Base-by-base conservation (phyloP, 1,139 yeast species). In the Geotrichum siamense region DNA sequence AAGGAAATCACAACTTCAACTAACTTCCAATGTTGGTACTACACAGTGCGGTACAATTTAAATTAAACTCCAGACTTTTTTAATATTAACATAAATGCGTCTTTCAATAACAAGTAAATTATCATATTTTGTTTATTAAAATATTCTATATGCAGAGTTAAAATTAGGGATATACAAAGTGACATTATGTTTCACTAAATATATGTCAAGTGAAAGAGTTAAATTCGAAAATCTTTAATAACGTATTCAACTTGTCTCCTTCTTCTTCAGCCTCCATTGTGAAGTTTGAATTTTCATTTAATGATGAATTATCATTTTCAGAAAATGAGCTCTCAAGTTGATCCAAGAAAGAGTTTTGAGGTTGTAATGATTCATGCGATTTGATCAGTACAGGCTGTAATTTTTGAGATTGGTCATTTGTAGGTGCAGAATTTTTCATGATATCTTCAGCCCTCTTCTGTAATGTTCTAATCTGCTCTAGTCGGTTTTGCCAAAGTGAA, bases 401-500 rank as follows among this genome's bases (percentile, higher is more conserved):
- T 20, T 20, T 20, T 33, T 33, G 37, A 5, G 19, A 15, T 15
- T 12, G 25, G 13, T 6, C 27, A 16, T 12, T 27, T 31, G 13
- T 15, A 10, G 29, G 22, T 23, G 34, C 36, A 30, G 3, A 27
- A 31, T 15, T 29, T 17, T 3, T 20, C 36, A 17, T 9, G 9
- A n/a, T 16, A 19, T 38, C 23, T 20, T 33, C 26, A 19, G 27
- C 27, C 4, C 37, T n/a, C 26, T 12, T 21, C 27, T 33, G 16
- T 10, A 33, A 26, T 4, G 37, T 21, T 21, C 6, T 58, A 38
- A 82, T 71, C 53, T 81, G 86, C 45, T 70, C 74, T 47, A 77
- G 72, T 48, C 94, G 65, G 52, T 75, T 77, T 15, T 76, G 69
- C 93, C 94, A 83, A 55, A 74, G 78, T 20, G 81, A 72, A 8